These are phyloP conservation scores for Glebionis coronaria DNA, from an alignment of 129 eudicot species.

Conservation along the genomic window DNA sequence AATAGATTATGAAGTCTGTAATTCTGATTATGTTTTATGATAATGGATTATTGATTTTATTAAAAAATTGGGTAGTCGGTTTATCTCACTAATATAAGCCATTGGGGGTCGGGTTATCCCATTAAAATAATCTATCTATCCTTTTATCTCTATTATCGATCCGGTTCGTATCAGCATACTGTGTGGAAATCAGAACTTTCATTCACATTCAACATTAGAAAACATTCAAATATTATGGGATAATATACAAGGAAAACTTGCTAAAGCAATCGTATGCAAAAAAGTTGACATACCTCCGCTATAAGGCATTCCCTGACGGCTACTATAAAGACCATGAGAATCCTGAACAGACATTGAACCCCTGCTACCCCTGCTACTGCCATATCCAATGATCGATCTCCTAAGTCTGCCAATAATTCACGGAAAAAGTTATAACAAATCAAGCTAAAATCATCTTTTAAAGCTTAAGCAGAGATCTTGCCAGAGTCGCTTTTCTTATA, in stretches of 20 bases:
- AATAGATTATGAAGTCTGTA: too few relatives aligned
- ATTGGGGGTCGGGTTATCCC: too few relatives aligned
- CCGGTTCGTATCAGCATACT: too few relatives aligned
- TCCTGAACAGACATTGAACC: constrained; percentile 68
- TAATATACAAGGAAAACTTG: constrained; percentile 1
- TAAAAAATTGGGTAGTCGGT: too few relatives aligned
- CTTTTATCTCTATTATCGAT: too few relatives aligned
- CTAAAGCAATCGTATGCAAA: not conserved
- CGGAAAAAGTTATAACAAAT: not conserved
- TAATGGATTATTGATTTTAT: too few relatives aligned
- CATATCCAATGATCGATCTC: constrained; percentile 71
- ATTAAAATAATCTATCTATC: too few relatives aligned
- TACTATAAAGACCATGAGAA: constrained; percentile 76
- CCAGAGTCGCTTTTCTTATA: too few relatives aligned
- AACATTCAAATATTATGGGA: not conserved
- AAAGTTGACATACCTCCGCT: constrained; percentile 47
- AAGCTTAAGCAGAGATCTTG: too few relatives aligned
- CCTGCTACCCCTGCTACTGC: constrained; percentile 70
- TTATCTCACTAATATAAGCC: too few relatives aligned
- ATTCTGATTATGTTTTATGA: too few relatives aligned
- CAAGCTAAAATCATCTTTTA: not conserved
- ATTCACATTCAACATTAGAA: constrained; percentile 20
- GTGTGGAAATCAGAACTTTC: too few relatives aligned
- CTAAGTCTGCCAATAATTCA: constrained; percentile 52
- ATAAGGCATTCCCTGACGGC: constrained; percentile 86